Base-by-base conservation (phyloP, 177 flowering plant genomes). In the Vitis hybrid region DNA sequence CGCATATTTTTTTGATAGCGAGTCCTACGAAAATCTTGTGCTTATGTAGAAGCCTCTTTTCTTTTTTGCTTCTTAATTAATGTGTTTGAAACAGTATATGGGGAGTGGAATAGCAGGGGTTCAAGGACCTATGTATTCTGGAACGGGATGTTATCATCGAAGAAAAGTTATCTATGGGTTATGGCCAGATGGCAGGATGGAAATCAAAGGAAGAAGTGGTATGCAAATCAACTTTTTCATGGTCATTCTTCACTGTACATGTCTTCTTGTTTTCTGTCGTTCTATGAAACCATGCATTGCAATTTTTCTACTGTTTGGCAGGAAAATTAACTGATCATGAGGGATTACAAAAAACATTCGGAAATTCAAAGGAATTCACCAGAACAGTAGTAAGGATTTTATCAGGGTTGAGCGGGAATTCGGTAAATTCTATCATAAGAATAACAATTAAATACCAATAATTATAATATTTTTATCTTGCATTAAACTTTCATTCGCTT, bases 111-210 rank as follows among this genome's bases (percentile, higher is more conserved):
- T 82, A 0, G 70, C 30, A 1, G 90, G 90, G 68, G 67, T 85
- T 46, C 87, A 86, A 80, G 94, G 94, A 50, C 78, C 84, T 0
- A 9, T 76, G 12, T 88, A 90, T 52, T 59, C n/a, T 8, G 94
- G 94, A 54, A 84, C 90, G 1, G 87, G 87, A 17, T 85, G 90
- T 65, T 79, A 88, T 55, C 92, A 88, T 56, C 71, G 85, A 62
- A 69, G 94, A 73, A 83, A 83, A 71, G 74, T 85, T 15, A 83
- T 87, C 1, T 87, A 27, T 51, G 93, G 91, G 9, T 13, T 51
- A 58, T 78, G 63, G 2, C 86, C 86, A 0, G 68, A 77, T 41
- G 74, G 27, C 27, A 74, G 10, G 12, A 13, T 14, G 70, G 57
- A 27, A 50, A 4, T 15, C 17, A 67, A 30, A 54, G 46, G 54